A percentile compares a stretch with the other conserved stretches of the same genome.
These are phyloP conservation scores for Penicillium sp. DNA, from an alignment of 2,329 filamentous ascomycete genomes.

Conservation along the genomic window DNA sequence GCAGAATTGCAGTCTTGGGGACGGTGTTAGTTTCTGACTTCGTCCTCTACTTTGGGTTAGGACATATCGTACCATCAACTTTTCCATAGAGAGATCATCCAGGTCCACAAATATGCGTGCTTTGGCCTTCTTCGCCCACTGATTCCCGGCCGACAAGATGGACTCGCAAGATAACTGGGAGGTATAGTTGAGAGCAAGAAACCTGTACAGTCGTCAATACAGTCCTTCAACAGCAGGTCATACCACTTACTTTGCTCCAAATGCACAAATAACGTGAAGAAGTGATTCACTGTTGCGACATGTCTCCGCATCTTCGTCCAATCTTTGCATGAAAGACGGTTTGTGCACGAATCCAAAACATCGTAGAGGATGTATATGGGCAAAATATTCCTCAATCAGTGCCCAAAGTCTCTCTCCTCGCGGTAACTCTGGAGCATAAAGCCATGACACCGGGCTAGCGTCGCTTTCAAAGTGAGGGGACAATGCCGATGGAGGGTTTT, in stretches of 20 bases:
- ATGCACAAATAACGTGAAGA: constrained; percentile 25
- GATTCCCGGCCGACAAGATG: constrained; percentile 13
- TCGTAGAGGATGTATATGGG: constrained; percentile 28
- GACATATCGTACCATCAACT: constrained; percentile 11
- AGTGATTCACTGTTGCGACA: constrained; percentile 19
- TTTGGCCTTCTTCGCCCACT: constrained; percentile 17
- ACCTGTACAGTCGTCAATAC: constrained; percentile 3
- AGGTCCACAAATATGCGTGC: constrained; percentile 15
- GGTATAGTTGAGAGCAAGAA: constrained; percentile 9
- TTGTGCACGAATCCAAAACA: constrained; percentile 31
- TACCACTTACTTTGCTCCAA: constrained; percentile 22
- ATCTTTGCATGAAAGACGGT: constrained; percentile 26
- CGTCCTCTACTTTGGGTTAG: not conserved
- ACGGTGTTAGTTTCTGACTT: not conserved
- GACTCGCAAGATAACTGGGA: constrained; percentile 6
- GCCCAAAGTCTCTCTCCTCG: constrained; percentile 7
- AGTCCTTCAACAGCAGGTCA: not conserved
- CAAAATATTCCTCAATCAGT: constrained; percentile 26
- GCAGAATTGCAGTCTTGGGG: constrained; percentile 22
- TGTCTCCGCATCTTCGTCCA: constrained; percentile 21
- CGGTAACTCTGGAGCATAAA: constrained; percentile 11
- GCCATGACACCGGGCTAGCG: constrained; percentile 1
- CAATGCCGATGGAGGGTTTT: not conserved
- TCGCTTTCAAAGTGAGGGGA: not conserved
- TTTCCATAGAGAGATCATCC: constrained; percentile 17